Base-by-base conservation (phyloP, 2,329 filamentous ascomycete species). In the Cercospora beticola region DNA sequence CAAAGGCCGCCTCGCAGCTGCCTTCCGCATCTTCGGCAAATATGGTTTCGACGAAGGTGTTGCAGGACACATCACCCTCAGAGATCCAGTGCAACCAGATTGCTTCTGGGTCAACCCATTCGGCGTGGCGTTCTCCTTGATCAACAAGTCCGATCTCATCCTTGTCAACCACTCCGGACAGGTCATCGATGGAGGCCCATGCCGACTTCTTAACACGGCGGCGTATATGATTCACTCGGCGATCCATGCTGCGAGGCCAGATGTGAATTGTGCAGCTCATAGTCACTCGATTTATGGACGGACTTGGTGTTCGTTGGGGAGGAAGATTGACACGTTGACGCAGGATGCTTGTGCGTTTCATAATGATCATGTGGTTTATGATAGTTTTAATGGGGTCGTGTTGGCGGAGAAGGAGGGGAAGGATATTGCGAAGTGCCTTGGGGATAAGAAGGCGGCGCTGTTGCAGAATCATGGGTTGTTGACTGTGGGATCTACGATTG, bases 71-170 rank as follows among this genome's bases (percentile, higher is more conserved):
- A 83, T 83, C 66, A 80, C 76, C 12, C 62, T 81, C 30, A 72
- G 80, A 28, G 81, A 82, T 67, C 80, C 80, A 3, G 72, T 76
- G 1, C 52, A 76, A 9, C 71, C 70, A 21, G 52, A 65, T 52
- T 77, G 71, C 59, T 80, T 80, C 71, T 80, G 77, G 77, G 77
- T 78, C n/a, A 74, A 73, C 64, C 81, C 82, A 0, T 81, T 81
- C 63, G 81, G 80, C 1, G 73, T 78, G 1, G 78, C 82, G 6
- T 85, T 84, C 71, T 77, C 75, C 18, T 69, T 80, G 8, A 78
- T 85, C 33, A 83, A 77, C 60, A 80, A 79, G n/a, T 81, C 78
- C 5, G 83, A 85, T 70, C 77, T 85, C 56, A 82, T 85, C 33
- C 78, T 77, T 9, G 81, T 85, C 4, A 77, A 83, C 67, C 77